A percentile compares a stretch with the other conserved stretches of the same genome.
These are phyloP conservation scores for Phytopythium sindhum DNA, from an alignment of 352 stramenopile genomes.

Conservation along the genomic window DNA sequence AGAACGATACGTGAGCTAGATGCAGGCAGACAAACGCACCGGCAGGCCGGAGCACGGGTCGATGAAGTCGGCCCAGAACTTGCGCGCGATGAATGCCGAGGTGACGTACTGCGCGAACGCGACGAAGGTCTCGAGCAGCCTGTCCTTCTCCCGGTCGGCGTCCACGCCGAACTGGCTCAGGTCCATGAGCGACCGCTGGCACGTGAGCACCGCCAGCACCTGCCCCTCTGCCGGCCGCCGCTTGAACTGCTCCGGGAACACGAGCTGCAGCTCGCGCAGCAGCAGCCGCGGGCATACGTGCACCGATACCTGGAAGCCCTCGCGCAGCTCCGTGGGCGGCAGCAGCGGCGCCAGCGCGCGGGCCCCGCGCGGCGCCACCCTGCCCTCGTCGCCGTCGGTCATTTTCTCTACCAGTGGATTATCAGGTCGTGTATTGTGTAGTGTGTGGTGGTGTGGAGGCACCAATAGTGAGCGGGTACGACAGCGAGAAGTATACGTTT, in stretches of 20 bases:
- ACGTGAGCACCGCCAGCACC: slow-evolving; percentile 91
- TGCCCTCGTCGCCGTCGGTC: background rate
- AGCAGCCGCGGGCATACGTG: slow-evolving; percentile 70
- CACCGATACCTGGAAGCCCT: slow-evolving; percentile 78
- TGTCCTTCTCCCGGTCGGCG: slow-evolving; percentile 94
- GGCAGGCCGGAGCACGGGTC: slow-evolving; percentile 96
- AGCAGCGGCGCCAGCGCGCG: slow-evolving; percentile 41
- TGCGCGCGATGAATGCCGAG: slow-evolving; percentile 59
- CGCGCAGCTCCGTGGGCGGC: slow-evolving; percentile 47
- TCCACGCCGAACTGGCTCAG: slow-evolving; percentile 93
- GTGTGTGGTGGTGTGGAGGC: no score
- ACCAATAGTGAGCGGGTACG: no score
- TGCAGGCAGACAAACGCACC: slow-evolving; percentile 25
- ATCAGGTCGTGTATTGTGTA: background rate
- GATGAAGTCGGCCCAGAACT: slow-evolving; percentile 97
- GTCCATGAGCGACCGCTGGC: slow-evolving; percentile 92
- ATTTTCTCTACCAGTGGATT: background rate
- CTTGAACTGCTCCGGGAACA: slow-evolving; percentile 65
- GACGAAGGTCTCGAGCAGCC: slow-evolving; percentile 94
- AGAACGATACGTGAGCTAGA: background rate
- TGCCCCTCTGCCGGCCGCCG: slow-evolving; percentile 24
- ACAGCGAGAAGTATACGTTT: no score
- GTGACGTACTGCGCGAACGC: slow-evolving; percentile 89
- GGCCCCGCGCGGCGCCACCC: slow-evolving; percentile 11
- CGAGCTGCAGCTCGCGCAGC: slow-evolving; percentile 74